Percentiles rank a stretch among this genome's conserved stretches.
phyloP scores from a whole-genome alignment of 1,139 yeast genomes.

The Yamadazyma oceani region DNA sequence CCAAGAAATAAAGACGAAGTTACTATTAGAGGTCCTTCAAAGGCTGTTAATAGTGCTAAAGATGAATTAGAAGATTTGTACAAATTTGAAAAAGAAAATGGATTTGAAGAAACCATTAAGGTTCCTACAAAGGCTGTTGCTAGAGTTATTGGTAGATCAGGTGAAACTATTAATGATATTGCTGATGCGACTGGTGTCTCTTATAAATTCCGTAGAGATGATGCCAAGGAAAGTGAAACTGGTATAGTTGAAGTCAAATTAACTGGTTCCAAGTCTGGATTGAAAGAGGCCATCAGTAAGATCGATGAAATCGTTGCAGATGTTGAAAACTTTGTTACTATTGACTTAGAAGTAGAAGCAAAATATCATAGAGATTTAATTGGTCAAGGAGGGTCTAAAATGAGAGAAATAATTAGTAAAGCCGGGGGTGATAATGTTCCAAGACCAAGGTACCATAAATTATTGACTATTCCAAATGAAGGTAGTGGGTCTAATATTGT shows the following conservation, averaged over 20 bases:
- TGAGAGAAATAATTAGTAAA: conserved; percentile 69
- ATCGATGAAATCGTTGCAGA: conserved; percentile 67
- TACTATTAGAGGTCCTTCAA: conserved; percentile 85
- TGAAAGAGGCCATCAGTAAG: conserved; percentile 67
- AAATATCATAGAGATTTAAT: conserved; percentile 77
- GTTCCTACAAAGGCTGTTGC: conserved; percentile 77
- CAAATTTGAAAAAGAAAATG: conserved; percentile 86
- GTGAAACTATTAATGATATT: conserved; percentile 81
- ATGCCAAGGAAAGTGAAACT: conserved; percentile 38
- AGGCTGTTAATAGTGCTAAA: conserved; percentile 81
- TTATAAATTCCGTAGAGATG: conserved; percentile 59
- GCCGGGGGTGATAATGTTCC: conserved; percentile 72
- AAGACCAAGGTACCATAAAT: conserved; percentile 49
- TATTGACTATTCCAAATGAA: conserved; percentile 75
- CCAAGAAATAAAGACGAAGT: conserved; percentile 62
- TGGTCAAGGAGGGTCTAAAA: conserved; percentile 77
- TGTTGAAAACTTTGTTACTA: conserved; percentile 62
- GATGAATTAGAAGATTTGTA: conserved; percentile 83
- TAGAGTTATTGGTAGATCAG: conserved; percentile 85
- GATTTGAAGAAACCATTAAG: conserved; percentile 58
- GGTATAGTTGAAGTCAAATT: conserved; percentile 62
- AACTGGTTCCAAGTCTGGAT: conserved; percentile 79
- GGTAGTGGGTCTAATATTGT: conserved; percentile 64
- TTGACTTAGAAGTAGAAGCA: conserved; percentile 68
- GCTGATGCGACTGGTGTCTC: conserved; percentile 80